Conservation (phyloP, 176 grass and related monocot species). For the Rhipidocladum racemiflorum region DNA sequence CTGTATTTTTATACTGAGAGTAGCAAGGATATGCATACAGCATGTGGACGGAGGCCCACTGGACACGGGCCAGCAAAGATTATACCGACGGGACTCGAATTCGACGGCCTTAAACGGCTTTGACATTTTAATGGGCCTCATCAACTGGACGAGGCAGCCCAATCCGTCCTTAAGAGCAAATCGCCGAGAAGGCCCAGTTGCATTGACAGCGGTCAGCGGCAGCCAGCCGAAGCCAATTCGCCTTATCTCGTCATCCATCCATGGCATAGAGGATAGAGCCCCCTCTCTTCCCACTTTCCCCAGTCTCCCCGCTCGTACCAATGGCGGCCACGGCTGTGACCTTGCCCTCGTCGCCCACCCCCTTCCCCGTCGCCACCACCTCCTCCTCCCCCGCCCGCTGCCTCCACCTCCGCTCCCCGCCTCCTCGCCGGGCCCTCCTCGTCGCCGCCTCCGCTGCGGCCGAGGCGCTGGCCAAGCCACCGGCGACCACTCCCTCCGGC, state of each 20-base stretch:
- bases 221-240: neutral
- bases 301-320: conserved; percentile 22
- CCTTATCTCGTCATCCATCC: conserved; percentile 34
- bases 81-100: neutral
- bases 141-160: neutral
- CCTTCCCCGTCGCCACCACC: conserved; percentile 19
- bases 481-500: conserved; percentile 39
- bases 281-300: neutral
- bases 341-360: conserved; percentile 31
- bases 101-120: neutral
- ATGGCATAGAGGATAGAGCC: conserved; percentile 33
- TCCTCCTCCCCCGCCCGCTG: conserved; percentile 19
- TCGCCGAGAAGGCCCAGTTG: neutral
- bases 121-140: neutral
- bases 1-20: too few relatives aligned
- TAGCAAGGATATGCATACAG: neutral
- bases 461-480: conserved; percentile 45
- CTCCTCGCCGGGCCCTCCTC: conserved; percentile 17
- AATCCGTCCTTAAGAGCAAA: neutral
- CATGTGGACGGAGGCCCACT: neutral
- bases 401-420: neutral
- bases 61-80: too few relatives aligned
- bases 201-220: neutral
- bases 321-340: conserved; percentile 61
- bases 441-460: conserved; percentile 41